Conservation (phyloP, 495 filamentous ascomycete genomes). For the Sporormia fimetaria region DNA sequence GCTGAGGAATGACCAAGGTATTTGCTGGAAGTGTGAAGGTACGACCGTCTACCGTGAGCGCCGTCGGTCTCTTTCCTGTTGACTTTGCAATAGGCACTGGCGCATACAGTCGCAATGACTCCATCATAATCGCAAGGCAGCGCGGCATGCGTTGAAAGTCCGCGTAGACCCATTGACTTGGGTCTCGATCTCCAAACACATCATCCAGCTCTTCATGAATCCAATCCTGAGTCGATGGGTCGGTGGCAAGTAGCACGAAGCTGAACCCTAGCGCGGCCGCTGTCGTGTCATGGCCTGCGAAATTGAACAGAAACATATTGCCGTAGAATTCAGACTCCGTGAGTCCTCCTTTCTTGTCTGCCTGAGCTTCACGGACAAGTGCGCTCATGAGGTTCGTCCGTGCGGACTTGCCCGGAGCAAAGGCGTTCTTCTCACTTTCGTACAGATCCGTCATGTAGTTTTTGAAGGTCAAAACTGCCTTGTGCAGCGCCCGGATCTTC, state of each 20-base stretch:
- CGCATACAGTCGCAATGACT: slow-evolving; percentile 37
- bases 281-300: slow-evolving; percentile 44
- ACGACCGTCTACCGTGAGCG: too few species aligned
- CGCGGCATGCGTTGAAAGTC: slow-evolving; percentile 4
- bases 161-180: slow-evolving; percentile 26
- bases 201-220: slow-evolving; percentile 34
- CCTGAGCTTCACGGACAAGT: slow-evolving; percentile 11
- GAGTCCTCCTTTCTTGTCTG: slow-evolving; percentile 14
- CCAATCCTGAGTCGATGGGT: slow-evolving; percentile 36
- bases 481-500: background rate
- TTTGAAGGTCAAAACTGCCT: slow-evolving; percentile 6
- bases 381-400: slow-evolving; percentile 6
- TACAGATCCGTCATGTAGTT: slow-evolving; percentile 12
- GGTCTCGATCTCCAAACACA: slow-evolving; percentile 21
- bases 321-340: slow-evolving; percentile 37
- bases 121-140: slow-evolving; percentile 19
- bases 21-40: slow-evolving; percentile 32
- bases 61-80: slow-evolving; percentile 32
- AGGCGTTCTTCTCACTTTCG: slow-evolving; percentile 3
- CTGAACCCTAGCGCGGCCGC: slow-evolving; percentile 36
- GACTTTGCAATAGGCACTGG: slow-evolving; percentile 32
- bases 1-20: slow-evolving; percentile 32
- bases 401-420: background rate
- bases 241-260: slow-evolving; percentile 35
- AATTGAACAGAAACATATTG: slow-evolving; percentile 40